Evolutionary conservation across 768 basidiomycete genomes (phyloP).

Genomic region (Russula sp.): DNA sequence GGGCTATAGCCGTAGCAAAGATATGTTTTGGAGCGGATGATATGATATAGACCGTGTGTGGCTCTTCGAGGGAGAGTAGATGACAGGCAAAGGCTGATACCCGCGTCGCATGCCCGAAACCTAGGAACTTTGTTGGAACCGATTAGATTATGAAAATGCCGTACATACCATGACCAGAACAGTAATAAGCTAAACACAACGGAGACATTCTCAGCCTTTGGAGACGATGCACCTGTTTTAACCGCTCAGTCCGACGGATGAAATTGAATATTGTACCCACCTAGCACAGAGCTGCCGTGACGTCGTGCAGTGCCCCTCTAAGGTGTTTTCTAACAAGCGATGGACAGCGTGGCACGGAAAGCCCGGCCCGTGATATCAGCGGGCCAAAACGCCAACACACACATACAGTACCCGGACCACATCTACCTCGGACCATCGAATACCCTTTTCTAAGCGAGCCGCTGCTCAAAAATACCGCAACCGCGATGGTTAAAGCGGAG

Average conservation of each 20-base stretch:
- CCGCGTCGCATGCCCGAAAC: conserved; percentile 83
- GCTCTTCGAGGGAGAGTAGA: conserved; percentile 47
- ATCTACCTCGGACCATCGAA: neutral
- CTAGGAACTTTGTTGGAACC: conserved; percentile 36
- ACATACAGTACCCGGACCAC: neutral
- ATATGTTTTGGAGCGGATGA: conserved; percentile 74
- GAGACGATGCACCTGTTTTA: neutral
- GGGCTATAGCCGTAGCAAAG: conserved; percentile 59
- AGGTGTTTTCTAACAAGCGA: no score
- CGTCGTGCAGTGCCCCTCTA: neutral
- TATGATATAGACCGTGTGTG: conserved; percentile 57
- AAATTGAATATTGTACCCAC: neutral
- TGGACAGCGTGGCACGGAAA: neutral
- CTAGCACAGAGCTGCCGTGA: no score
- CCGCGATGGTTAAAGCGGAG: neutral
- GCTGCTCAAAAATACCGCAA: neutral
- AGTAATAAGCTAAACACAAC: conserved; percentile 61
- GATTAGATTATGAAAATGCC: neutral
- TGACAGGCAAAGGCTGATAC: conserved; percentile 70
- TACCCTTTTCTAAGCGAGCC: neutral
- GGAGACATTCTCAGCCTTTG: conserved; percentile 2
- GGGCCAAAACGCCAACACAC: no score
- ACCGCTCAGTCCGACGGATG: neutral
- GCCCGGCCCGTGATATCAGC: neutral
- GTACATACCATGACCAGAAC: conserved; percentile 64